Percentiles rank a stretch among this genome's conserved stretches.
Evolutionary conservation across 2,329 filamentous ascomycete species (phyloP).

Genomic region (Didymella pinodella): DNA sequence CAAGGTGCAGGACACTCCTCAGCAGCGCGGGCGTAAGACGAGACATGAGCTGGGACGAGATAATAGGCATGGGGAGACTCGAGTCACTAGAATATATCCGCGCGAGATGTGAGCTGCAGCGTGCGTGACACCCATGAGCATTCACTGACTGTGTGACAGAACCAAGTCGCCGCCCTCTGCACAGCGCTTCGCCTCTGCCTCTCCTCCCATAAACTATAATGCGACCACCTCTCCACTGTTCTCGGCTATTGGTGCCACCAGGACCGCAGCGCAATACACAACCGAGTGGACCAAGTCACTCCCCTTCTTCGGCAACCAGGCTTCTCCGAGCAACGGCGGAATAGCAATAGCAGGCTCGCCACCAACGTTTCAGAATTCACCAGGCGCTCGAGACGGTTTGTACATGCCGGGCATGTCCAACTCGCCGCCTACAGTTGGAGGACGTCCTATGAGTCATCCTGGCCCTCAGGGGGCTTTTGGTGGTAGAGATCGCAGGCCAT

Average conservation of each 20-base stretch:
- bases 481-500: constrained; percentile 57
- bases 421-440: constrained; percentile 43
- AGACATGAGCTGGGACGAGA: constrained; percentile 54
- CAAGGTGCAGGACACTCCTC: constrained; percentile 46
- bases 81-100: constrained; percentile 52
- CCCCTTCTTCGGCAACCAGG: constrained; percentile 53
- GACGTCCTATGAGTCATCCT: constrained; percentile 56
- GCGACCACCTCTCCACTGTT: constrained; percentile 51
- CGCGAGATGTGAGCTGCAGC: constrained; percentile 48
- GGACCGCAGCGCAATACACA: constrained; percentile 50
- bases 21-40: constrained; percentile 48
- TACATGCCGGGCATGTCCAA: constrained; percentile 50
- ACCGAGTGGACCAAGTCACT: constrained; percentile 59
- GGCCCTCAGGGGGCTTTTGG: constrained; percentile 56
- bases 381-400: constrained; percentile 39
- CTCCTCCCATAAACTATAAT: constrained; percentile 46
- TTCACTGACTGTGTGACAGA: constrained; percentile 35
- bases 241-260: constrained; percentile 50
- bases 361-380: constrained; percentile 50
- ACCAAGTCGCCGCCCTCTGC: constrained; percentile 48
- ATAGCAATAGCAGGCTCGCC: constrained; percentile 57
- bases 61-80: constrained; percentile 43
- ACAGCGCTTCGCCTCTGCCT: constrained; percentile 47
- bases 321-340: constrained; percentile 48
- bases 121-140: constrained; percentile 1